phyloP scores from a whole-genome alignment of 2,329 filamentous ascomycete genomes.

The Aspergillus ochraceus region DNA sequence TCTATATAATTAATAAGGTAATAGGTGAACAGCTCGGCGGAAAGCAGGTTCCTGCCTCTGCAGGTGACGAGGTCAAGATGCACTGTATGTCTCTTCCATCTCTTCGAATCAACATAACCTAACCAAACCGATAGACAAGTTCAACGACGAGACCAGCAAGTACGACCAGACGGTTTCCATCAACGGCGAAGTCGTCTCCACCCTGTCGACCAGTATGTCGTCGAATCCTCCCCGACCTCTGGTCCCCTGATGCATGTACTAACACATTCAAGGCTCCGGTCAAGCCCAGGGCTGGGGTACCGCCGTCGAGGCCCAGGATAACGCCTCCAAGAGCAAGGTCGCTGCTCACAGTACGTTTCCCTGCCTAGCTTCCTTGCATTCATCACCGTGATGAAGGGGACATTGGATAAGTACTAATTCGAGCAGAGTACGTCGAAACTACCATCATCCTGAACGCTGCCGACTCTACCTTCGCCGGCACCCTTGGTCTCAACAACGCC shows the following conservation, averaged over 20 bases:
- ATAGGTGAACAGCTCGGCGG: constrained; percentile 26
- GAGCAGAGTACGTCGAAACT: constrained; percentile 29
- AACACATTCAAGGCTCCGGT: constrained; percentile 23
- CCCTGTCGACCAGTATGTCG: constrained; percentile 26
- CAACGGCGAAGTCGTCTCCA: constrained; percentile 30
- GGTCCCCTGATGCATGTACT: neutral
- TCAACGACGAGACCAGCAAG: constrained; percentile 30
- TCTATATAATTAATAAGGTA: neutral
- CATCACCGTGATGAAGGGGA: neutral
- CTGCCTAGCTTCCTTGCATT: neutral
- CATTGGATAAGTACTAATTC: neutral
- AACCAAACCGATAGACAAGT: constrained; percentile 24
- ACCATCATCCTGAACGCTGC: constrained; percentile 29
- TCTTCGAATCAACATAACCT: too few relatives aligned
- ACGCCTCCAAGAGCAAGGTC: constrained; percentile 26
- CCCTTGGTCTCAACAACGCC: constrained; percentile 28
- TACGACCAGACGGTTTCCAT: constrained; percentile 32
- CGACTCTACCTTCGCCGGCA: constrained; percentile 28
- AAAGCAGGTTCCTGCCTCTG: constrained; percentile 25
- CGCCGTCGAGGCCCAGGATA: constrained; percentile 33
- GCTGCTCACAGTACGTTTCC: constrained; percentile 31
- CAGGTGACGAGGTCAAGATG: constrained; percentile 29
- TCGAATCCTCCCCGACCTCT: too few relatives aligned
- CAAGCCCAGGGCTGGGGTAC: constrained; percentile 35
- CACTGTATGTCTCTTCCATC: constrained; percentile 20